Conservation (phyloP, 331 rosid species). For the Dryas integrifolia region DNA sequence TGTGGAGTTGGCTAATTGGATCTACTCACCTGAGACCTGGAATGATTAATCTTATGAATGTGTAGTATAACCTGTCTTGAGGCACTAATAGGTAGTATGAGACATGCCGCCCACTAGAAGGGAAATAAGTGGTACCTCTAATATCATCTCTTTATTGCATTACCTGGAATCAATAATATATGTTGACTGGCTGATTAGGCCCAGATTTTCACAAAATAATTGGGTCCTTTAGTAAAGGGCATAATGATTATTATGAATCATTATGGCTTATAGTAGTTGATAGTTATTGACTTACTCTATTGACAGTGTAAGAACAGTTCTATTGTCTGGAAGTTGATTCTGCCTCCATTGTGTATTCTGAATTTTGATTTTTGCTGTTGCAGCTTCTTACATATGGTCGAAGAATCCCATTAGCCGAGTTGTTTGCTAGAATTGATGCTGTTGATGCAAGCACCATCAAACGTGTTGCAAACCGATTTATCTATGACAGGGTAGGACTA, state of each 20-base stretch:
- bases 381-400: slow-evolving; percentile 94
- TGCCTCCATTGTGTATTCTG: background rate
- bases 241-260: background rate
- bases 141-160: background rate
- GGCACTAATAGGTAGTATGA: background rate
- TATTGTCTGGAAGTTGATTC: background rate
- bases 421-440: slow-evolving; percentile 88
- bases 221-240: background rate
- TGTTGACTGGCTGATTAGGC: background rate
- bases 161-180: background rate
- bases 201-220: too few species aligned
- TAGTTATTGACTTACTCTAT: background rate
- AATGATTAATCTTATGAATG: background rate
- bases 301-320: background rate
- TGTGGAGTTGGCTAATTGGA: background rate
- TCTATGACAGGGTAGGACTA: slow-evolving; percentile 72
- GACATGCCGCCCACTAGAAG: too few species aligned
- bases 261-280: background rate
- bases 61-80: background rate
- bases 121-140: too few species aligned
- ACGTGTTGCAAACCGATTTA: slow-evolving; percentile 88
- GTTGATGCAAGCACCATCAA: slow-evolving; percentile 86
- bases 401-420: slow-evolving; percentile 81
- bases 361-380: slow-evolving; percentile 16
- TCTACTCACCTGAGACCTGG: background rate